phyloP scores from a whole-genome alignment of 495 filamentous ascomycete species.

The Apodospora peruviana region DNA sequence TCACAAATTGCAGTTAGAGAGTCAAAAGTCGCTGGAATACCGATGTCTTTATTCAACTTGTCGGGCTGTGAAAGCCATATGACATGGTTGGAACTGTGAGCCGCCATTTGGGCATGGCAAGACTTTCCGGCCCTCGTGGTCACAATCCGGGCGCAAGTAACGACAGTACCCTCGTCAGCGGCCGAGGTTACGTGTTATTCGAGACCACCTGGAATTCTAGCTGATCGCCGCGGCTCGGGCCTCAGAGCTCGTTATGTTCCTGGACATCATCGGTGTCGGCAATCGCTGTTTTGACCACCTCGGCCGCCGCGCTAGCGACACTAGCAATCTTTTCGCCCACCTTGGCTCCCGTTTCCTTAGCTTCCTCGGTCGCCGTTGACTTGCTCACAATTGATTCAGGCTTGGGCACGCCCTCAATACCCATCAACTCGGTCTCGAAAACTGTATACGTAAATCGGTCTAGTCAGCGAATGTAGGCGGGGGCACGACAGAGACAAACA shows the following conservation, averaged over 20 bases:
- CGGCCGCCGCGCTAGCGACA: conserved; percentile 37
- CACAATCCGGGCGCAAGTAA: no score
- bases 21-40: no score
- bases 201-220: no score
- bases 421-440: conserved; percentile 90
- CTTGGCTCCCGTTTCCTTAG: conserved; percentile 30
- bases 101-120: no score
- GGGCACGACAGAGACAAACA: background rate
- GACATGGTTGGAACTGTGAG: no score
- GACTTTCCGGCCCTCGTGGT: no score
- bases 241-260: conserved; percentile 49
- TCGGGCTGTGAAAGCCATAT: no score
- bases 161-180: no score
- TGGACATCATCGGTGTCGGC: conserved; percentile 46
- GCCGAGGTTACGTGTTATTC: no score
- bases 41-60: no score
- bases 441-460: conserved; percentile 39
- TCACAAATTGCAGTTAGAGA: no score
- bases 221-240: no score
- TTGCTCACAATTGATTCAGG: conserved; percentile 46
- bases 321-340: conserved; percentile 40
- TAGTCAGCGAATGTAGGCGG: conserved; percentile 10
- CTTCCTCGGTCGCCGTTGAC: conserved; percentile 21
- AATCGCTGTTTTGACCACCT: conserved; percentile 38
- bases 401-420: conserved; percentile 70